phyloP scores from a whole-genome alignment of 306 rosid genomes.

The Malus sylvestris region DNA sequence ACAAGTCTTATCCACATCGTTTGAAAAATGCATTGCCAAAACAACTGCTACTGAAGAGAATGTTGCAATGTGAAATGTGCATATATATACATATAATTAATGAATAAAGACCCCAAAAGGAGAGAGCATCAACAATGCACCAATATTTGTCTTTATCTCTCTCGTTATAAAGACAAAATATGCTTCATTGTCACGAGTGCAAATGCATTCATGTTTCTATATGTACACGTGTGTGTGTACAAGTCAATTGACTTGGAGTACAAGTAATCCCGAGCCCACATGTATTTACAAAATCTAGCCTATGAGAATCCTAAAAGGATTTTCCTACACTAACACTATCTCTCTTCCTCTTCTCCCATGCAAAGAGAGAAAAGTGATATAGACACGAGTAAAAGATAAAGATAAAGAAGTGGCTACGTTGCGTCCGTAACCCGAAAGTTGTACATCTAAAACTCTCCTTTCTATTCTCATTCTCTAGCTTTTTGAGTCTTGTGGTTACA shows the following conservation, averaged over 20 bases:
- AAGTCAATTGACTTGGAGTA: too few species aligned
- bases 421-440: not conserved
- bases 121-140: not conserved
- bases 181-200: not conserved
- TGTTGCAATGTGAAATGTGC: not conserved
- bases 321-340: not conserved
- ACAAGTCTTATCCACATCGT: not conserved
- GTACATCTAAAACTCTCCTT: not conserved
- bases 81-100: too few species aligned
- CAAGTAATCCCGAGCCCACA: too few species aligned
- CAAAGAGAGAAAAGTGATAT: too few species aligned
- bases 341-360: not conserved
- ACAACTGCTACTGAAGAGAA: conserved; percentile 4
- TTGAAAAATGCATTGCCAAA: not conserved
- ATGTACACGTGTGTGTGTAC: too few species aligned
- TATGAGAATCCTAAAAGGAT: too few species aligned
- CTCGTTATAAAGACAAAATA: not conserved
- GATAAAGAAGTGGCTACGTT: not conserved
- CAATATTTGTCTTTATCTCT: not conserved
- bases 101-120: too few species aligned
- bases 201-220: not conserved
- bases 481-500: not conserved
- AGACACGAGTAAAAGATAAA: too few species aligned
- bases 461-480: not conserved
- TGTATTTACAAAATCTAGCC: too few species aligned